Percentiles rank a stretch among this genome's conserved stretches.
Evolutionary conservation across 108 stramenopile species (phyloP).

Genomic region (Cylindrotheca fusiformis): DNA sequence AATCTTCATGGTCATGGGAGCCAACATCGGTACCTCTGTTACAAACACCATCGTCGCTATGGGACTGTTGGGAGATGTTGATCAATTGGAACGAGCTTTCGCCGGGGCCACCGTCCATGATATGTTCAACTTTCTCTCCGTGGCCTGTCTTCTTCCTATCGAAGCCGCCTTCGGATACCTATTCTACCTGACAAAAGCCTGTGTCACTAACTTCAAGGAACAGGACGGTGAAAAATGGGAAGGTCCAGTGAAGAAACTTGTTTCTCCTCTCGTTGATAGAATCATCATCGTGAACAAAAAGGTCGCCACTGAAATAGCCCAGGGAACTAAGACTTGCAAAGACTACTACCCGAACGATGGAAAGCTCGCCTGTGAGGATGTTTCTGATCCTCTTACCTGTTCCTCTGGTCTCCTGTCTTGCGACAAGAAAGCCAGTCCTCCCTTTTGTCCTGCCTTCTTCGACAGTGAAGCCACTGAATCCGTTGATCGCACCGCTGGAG

Average conservation of each 20-base stretch:
- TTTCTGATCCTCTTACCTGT: constrained; percentile 46
- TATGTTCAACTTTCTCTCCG: constrained; percentile 87
- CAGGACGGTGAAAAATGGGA: constrained; percentile 68
- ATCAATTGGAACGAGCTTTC: constrained; percentile 86
- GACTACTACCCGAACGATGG: constrained; percentile 57
- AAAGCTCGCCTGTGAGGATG: constrained; percentile 34
- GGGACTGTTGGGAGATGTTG: constrained; percentile 84
- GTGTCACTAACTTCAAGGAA: constrained; percentile 39
- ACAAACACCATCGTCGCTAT: constrained; percentile 88
- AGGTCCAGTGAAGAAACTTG: constrained; percentile 78
- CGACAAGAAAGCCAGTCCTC: constrained; percentile 36
- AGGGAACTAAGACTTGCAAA: constrained; percentile 38
- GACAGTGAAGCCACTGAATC: constrained; percentile 50
- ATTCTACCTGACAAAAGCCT: constrained; percentile 54
- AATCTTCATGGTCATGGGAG: constrained; percentile 76
- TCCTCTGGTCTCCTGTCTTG: constrained; percentile 70
- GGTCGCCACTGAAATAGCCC: constrained; percentile 68
- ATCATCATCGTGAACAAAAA: constrained; percentile 82
- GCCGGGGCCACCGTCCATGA: constrained; percentile 92
- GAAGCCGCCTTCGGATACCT: constrained; percentile 68
- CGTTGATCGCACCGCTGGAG: constrained; percentile 71
- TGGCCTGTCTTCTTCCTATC: constrained; percentile 75
- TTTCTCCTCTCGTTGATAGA: constrained; percentile 57
- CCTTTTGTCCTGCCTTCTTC: constrained; percentile 76
- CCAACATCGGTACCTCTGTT: constrained; percentile 66